Evolutionary conservation across 2,329 filamentous ascomycete species (phyloP).

Genomic region (Penicillium sp.): DNA sequence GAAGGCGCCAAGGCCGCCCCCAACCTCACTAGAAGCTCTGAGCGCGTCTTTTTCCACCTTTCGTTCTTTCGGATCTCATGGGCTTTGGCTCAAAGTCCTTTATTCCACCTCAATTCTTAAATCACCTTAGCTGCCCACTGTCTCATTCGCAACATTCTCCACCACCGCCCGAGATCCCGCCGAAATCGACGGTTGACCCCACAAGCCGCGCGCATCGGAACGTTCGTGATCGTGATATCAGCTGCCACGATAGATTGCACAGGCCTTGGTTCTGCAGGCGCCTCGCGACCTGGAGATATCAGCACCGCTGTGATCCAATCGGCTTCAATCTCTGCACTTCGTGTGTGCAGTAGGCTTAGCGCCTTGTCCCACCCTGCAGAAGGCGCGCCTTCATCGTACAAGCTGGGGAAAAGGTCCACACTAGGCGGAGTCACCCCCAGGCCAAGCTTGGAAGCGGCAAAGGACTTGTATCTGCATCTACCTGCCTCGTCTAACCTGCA

Average conservation of each 20-base stretch:
- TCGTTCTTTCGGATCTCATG: background rate
- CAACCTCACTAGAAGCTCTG: conserved; percentile 4
- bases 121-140: background rate
- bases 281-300: background rate
- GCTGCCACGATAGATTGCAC: conserved; percentile 6
- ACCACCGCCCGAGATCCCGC: background rate
- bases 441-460: background rate
- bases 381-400: conserved; percentile 13
- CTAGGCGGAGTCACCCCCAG: conserved; percentile 6
- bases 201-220: conserved; percentile 7
- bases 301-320: conserved; percentile 1
- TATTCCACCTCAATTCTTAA: background rate
- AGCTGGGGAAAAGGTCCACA: conserved; percentile 16
- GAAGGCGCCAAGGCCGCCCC: conserved; percentile 13
- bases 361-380: conserved; percentile 13
- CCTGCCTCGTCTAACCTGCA: background rate
- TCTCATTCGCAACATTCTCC: conserved; percentile 3
- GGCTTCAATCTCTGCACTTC: background rate
- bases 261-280: conserved; percentile 4
- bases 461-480: background rate
- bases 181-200: background rate
- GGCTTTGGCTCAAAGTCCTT: background rate
- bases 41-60: background rate
- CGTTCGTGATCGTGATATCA: background rate
- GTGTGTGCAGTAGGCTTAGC: conserved; percentile 15